These are phyloP conservation scores for Paraleonurus japonicus DNA, from an alignment of 257 asterid species.

Conservation along the genomic window DNA sequence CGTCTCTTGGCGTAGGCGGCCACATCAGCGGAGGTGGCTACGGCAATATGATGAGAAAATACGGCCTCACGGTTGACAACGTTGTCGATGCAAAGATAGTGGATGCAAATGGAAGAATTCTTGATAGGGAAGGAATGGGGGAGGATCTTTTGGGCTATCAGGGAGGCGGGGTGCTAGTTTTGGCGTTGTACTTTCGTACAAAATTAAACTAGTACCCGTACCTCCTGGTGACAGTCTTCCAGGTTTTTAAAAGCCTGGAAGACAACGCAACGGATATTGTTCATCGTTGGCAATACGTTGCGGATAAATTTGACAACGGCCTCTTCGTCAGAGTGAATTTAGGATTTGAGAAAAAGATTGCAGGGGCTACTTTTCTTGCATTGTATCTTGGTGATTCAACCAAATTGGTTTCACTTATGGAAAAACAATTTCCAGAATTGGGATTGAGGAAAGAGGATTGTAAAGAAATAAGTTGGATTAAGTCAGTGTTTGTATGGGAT, in stretches of 20 bases:
- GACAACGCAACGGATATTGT: constrained; percentile 23
- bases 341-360: neutral
- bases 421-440: constrained; percentile 28
- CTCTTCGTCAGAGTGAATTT: constrained; percentile 11
- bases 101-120: constrained; percentile 25
- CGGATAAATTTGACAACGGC: constrained; percentile 5
- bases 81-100: constrained; percentile 35
- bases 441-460: constrained; percentile 33
- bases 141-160: constrained; percentile 43
- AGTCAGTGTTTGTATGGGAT: constrained; percentile 22
- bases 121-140: constrained; percentile 34
- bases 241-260: constrained; percentile 8
- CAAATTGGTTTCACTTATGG: constrained; percentile 1
- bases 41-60: constrained; percentile 33
- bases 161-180: constrained; percentile 46
- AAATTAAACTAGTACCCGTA: constrained; percentile 26
- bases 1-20: constrained; percentile 33
- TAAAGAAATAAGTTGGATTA: constrained; percentile 35
- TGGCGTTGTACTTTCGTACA: constrained; percentile 27
- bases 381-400: constrained; percentile 24
- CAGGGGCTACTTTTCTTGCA: constrained; percentile 19
- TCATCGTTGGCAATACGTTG: constrained; percentile 31
- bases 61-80: constrained; percentile 29
- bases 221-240: constrained; percentile 30
- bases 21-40: constrained; percentile 38